These are phyloP conservation scores for carrot (Daucus carota) DNA, from an alignment of 129 eudicot genomes.

Conservation along the genomic window DH1_v3.0 NC_030382.2:55694001-55694500, in stretches of 20 bases:
- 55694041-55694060: too few relatives aligned
- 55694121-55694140: neutral
- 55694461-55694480: conserved; percentile 86
- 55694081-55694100: too few relatives aligned
- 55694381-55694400: conserved; percentile 96
- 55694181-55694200: neutral
- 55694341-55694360: conserved; percentile 62
- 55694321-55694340: conserved; percentile 89
- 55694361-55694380: conserved; percentile 87
- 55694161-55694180: neutral
- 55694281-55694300: conserved; percentile 84
- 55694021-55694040: neutral
- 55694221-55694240: too few relatives aligned
- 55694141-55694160: neutral
- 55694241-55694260: conserved; percentile 39
- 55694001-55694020: too few relatives aligned
- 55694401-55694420: conserved; percentile 93
- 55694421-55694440: conserved; percentile 58
- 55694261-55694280: conserved; percentile 96
- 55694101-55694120: too few relatives aligned
- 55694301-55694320: conserved; percentile 76
- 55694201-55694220: too few relatives aligned
- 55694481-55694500: conserved; percentile 97
- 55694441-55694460: conserved; percentile 48
- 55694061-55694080: too few relatives aligned